Evolutionary conservation across 1,284 basidiomycete species (phyloP).

Genomic region (Malassezia arunalokei): DNA sequence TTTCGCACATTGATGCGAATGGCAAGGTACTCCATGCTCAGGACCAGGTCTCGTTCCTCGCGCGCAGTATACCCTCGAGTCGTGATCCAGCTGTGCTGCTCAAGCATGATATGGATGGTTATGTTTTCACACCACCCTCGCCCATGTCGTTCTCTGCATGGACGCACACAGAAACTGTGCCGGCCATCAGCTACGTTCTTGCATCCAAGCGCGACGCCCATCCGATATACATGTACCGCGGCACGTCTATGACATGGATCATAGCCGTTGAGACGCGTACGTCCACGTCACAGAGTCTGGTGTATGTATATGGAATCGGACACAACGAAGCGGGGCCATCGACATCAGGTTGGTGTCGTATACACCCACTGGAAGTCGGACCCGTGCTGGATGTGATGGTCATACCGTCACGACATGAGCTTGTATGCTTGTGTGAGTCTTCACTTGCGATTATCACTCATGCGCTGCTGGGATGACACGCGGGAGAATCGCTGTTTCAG

Average conservation of each 20-base stretch:
- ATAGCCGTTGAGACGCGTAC: slow-evolving; percentile 9
- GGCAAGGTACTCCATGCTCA: background rate
- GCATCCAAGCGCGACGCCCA: slow-evolving; percentile 60
- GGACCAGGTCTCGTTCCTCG: background rate
- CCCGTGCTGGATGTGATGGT: background rate
- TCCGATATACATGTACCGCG: slow-evolving; percentile 20
- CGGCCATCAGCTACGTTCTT: slow-evolving; percentile 81
- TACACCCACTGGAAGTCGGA: slow-evolving; percentile 5
- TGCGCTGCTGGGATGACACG: background rate
- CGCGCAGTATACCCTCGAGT: background rate
- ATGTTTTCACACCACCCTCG: slow-evolving; percentile 52
- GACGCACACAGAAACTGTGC: slow-evolving; percentile 66
- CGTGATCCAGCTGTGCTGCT: slow-evolving; percentile 52
- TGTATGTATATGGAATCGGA: slow-evolving; percentile 16
- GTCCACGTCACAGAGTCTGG: background rate
- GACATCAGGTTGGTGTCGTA: slow-evolving; percentile 4
- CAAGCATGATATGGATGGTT: slow-evolving; percentile 72
- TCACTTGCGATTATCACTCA: background rate
- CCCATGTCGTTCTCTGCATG: slow-evolving; percentile 49
- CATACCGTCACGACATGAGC: background rate
- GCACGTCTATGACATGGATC: background rate
- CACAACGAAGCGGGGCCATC: slow-evolving; percentile 24
- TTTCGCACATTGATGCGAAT: slow-evolving; percentile 56
- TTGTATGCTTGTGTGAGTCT: slow-evolving; percentile 2
- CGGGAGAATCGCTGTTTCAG: slow-evolving; percentile 44